Percentiles rank a stretch among this genome's conserved stretches.
Evolutionary conservation across 2,329 filamentous ascomycete genomes (phyloP).

Genomic region (Aspergillus fijiensis): DNA sequence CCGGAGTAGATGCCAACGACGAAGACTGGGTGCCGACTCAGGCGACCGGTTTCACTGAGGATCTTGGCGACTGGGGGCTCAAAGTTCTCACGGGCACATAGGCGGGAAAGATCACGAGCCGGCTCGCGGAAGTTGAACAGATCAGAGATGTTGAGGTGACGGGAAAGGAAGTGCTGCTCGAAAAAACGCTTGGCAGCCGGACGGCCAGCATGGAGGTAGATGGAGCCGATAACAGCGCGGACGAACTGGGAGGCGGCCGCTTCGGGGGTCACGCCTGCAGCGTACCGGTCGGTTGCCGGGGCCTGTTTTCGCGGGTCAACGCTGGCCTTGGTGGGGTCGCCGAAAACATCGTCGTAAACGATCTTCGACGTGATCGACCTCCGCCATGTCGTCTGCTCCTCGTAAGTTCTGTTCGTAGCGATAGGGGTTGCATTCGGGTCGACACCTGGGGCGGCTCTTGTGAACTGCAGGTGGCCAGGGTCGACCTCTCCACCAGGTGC

Average conservation of each 20-base stretch:
- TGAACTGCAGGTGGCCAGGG: constrained; percentile 82
- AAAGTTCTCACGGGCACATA: constrained; percentile 89
- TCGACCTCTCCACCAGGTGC: constrained; percentile 89
- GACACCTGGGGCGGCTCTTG: constrained; percentile 48
- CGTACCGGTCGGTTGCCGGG: constrained; percentile 16
- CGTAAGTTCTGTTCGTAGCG: constrained; percentile 43
- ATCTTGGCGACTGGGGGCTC: constrained; percentile 82
- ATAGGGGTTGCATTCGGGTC: constrained; percentile 43
- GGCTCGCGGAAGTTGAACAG: constrained; percentile 85
- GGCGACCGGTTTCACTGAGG: constrained; percentile 84
- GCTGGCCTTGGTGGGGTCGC: constrained; percentile 54
- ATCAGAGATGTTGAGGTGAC: constrained; percentile 70
- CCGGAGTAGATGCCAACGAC: constrained; percentile 94
- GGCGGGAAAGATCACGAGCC: constrained; percentile 74
- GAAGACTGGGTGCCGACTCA: constrained; percentile 82
- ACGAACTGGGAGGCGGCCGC: constrained; percentile 74
- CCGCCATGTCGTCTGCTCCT: constrained; percentile 60
- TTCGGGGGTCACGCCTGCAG: constrained; percentile 49
- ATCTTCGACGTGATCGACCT: constrained; percentile 74
- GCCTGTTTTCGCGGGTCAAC: constrained; percentile 29
- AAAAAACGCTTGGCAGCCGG: constrained; percentile 80
- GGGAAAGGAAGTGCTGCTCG: constrained; percentile 76
- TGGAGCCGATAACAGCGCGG: constrained; percentile 75
- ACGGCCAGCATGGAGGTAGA: constrained; percentile 82
- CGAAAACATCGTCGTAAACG: constrained; percentile 81